These are phyloP conservation scores for Ceratobasidium sp. DNA, from an alignment of 1,284 basidiomycete species.

Conservation along the genomic window DNA sequence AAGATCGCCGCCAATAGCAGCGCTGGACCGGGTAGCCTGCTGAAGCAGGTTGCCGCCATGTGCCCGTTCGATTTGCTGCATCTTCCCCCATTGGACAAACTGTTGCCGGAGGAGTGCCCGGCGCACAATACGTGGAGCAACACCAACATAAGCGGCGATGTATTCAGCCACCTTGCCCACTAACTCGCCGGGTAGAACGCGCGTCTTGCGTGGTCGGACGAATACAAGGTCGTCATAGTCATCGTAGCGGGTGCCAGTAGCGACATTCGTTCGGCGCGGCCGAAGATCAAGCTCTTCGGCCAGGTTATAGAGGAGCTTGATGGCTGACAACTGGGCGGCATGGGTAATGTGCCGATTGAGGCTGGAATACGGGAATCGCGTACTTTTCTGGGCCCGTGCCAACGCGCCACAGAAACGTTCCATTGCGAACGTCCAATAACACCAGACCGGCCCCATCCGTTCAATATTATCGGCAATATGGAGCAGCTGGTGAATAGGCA, in stretches of 20 bases:
- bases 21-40: neutral
- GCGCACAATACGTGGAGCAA: neutral
- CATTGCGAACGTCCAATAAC: too few species aligned
- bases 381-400: too few species aligned
- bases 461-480: too few species aligned
- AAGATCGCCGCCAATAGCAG: neutral
- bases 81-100: neutral
- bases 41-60: neutral
- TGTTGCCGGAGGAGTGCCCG: neutral
- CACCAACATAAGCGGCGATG: neutral
- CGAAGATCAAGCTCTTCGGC: slow-evolving; percentile 11
- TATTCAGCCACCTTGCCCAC: neutral
- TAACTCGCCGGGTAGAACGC: neutral
- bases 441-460: too few species aligned
- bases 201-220: neutral
- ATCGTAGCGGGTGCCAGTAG: neutral
- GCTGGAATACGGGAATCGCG: too few species aligned
- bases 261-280: neutral
- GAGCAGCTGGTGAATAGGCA: too few species aligned
- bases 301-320: slow-evolving; percentile 38
- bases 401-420: too few species aligned
- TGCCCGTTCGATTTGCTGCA: slow-evolving; percentile 1
- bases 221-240: slow-evolving; percentile 23
- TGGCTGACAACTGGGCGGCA: too few species aligned
- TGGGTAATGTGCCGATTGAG: too few species aligned